Conservation (phyloP, 495 filamentous ascomycete genomes). For the Endocarpon pusillum region DNA sequence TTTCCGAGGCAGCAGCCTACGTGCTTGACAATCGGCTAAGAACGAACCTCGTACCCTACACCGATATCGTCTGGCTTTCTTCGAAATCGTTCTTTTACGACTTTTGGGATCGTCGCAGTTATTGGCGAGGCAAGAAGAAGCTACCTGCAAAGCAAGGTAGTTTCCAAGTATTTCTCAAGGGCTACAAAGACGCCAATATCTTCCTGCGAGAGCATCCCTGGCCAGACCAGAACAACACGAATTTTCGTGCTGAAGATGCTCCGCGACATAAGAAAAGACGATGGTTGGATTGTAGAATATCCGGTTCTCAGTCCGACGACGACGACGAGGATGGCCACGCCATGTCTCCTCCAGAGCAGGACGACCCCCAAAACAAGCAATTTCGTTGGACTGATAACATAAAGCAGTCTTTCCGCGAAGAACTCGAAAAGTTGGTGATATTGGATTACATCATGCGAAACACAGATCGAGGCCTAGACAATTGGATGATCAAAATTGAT, state of each 20-base stretch:
- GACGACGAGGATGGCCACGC: constrained; percentile 43
- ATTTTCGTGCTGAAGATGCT: constrained; percentile 52
- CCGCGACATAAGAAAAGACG: constrained; percentile 52
- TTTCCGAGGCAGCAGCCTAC: constrained; percentile 94
- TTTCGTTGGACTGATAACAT: constrained; percentile 81
- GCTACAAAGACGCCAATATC: constrained; percentile 89
- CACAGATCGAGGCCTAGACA: constrained; percentile 90
- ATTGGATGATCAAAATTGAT: constrained; percentile 99
- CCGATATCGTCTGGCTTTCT: constrained; percentile 82
- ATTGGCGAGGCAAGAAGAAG: constrained; percentile 68
- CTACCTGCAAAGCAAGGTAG: constrained; percentile 88
- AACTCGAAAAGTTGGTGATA: constrained; percentile 94
- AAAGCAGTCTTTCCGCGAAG: constrained; percentile 84
- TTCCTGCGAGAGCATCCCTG: constrained; percentile 91
- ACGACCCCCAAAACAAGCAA: constrained; percentile 31
- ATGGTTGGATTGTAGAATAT: constrained; percentile 82
- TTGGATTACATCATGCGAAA: constrained; percentile 99
- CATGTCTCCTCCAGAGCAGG: constrained; percentile 23
- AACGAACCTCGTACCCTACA: constrained; percentile 89
- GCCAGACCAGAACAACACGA: constrained; percentile 82
- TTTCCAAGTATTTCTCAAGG: constrained; percentile 94
- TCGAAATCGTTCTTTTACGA: constrained; percentile 97
- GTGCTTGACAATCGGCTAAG: constrained; percentile 78
- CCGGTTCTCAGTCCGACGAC: constrained; percentile 45
- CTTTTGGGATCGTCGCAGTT: constrained; percentile 84